phyloP scores from a whole-genome alignment of 1,284 basidiomycete genomes.

The Cutaneotrichosporon mucoides region DNA sequence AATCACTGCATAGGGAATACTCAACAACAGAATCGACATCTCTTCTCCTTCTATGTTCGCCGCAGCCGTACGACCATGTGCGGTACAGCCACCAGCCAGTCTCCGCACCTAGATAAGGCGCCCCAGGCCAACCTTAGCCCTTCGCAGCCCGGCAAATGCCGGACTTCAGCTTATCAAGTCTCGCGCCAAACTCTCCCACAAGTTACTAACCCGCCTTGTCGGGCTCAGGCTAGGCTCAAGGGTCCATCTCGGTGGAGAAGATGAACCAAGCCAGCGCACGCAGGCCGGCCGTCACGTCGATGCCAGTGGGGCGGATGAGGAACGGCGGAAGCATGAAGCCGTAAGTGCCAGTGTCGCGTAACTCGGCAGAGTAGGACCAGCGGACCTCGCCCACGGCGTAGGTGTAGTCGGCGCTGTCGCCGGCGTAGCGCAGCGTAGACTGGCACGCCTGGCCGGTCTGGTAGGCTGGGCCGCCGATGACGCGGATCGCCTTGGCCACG shows the following conservation, averaged over 20 bases:
- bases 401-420: conserved; percentile 72
- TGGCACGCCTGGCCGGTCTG: conserved; percentile 65
- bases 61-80: too few relatives aligned
- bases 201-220: too few relatives aligned
- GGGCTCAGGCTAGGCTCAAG: too few relatives aligned
- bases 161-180: too few relatives aligned
- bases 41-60: too few relatives aligned
- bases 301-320: conserved; percentile 71
- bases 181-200: too few relatives aligned
- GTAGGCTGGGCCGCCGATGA: conserved; percentile 56
- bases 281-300: conserved; percentile 66
- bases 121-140: too few relatives aligned
- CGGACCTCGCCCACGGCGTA: conserved; percentile 64
- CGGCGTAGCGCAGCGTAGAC: conserved; percentile 63
- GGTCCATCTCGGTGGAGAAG: conserved; percentile 39
- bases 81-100: too few relatives aligned
- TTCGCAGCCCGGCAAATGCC: too few relatives aligned
- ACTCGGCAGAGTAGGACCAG: conserved; percentile 70
- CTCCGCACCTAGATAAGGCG: too few relatives aligned
- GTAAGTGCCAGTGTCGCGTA: conserved; percentile 80
- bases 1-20: background rate
- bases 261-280: conserved; percentile 67
- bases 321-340: conserved; percentile 70
- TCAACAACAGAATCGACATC: too few relatives aligned
- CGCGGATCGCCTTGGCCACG: conserved; percentile 60